These are phyloP conservation scores for Eucalyptus regnans DNA, from an alignment of 345 rosid species.

Conservation along the genomic window DNA sequence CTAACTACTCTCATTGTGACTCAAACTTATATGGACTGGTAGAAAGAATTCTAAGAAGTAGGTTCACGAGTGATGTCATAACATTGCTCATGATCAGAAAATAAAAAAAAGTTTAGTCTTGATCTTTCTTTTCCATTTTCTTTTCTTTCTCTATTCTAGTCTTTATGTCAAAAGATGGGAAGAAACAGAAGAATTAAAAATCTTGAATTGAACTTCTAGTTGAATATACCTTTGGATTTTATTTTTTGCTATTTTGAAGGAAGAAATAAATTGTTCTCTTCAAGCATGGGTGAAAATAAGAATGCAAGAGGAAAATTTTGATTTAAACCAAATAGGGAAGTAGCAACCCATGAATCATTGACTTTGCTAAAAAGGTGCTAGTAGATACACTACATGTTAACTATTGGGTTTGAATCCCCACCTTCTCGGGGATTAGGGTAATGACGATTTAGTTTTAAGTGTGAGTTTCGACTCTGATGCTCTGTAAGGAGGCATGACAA, in stretches of 20 bases:
- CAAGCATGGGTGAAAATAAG: not conserved
- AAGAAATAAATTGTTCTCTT: not conserved
- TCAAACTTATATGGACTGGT: not conserved
- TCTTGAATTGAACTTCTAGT: not conserved
- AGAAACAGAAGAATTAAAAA: not conserved
- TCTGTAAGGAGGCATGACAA: too few species aligned
- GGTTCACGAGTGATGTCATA: not conserved
- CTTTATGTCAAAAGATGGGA: not conserved
- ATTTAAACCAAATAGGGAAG: not conserved
- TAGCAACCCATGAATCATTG: not conserved
- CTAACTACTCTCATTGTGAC: not conserved
- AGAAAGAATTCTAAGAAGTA: too few species aligned
- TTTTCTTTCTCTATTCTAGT: not conserved
- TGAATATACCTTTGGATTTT: not conserved
- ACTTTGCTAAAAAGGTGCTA: not conserved
- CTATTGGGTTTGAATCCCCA: too few species aligned
- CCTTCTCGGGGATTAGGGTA: too few species aligned
- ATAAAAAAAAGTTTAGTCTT: too few species aligned
- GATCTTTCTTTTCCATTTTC: too few species aligned
- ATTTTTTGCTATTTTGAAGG: not conserved
- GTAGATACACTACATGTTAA: not conserved
- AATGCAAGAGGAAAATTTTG: not conserved
- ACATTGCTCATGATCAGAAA: not conserved
- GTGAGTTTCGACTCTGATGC: too few species aligned
- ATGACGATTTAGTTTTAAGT: too few species aligned